phyloP scores from a whole-genome alignment of 164 flowering plant species.

The Tetracentron sinense region DNA sequence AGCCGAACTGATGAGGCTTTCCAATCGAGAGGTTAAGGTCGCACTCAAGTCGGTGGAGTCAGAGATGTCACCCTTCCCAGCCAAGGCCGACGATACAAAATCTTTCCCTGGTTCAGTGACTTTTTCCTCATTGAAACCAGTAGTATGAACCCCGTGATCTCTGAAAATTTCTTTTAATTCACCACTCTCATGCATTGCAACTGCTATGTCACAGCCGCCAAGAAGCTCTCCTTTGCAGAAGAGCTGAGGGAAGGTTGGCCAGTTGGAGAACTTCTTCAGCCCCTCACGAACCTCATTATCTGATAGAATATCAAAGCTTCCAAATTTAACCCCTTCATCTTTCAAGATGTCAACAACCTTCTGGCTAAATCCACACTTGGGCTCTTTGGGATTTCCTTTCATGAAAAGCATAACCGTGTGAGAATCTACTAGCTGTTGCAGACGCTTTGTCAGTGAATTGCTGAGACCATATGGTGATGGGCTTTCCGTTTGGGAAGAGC shows the following conservation, averaged over 20 bases:
- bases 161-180: constrained; percentile 68
- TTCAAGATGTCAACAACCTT: constrained; percentile 75
- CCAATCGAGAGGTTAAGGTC: constrained; percentile 43
- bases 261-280: constrained; percentile 75
- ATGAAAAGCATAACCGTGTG: constrained; percentile 82
- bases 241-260: constrained; percentile 97
- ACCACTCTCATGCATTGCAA: constrained; percentile 89
- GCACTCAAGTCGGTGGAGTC: constrained; percentile 59
- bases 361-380: constrained; percentile 85
- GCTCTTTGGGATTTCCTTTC: constrained; percentile 88
- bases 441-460: constrained; percentile 39
- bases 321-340: constrained; percentile 72
- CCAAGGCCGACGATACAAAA: neutral
- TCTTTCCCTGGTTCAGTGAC: constrained; percentile 18
- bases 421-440: constrained; percentile 60
- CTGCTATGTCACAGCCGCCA: constrained; percentile 83
- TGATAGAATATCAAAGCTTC: constrained; percentile 75
- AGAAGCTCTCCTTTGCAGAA: constrained; percentile 90
- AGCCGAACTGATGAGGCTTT: constrained; percentile 48
- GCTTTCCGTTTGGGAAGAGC: constrained; percentile 26
- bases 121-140: constrained; percentile 19
- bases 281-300: constrained; percentile 89
- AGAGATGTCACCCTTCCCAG: constrained; percentile 46
- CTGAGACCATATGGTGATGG: constrained; percentile 22
- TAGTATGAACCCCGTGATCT: constrained; percentile 51